Conservation (phyloP, 108 stramenopile genomes). For the Thalassiosira profunda region DNA sequence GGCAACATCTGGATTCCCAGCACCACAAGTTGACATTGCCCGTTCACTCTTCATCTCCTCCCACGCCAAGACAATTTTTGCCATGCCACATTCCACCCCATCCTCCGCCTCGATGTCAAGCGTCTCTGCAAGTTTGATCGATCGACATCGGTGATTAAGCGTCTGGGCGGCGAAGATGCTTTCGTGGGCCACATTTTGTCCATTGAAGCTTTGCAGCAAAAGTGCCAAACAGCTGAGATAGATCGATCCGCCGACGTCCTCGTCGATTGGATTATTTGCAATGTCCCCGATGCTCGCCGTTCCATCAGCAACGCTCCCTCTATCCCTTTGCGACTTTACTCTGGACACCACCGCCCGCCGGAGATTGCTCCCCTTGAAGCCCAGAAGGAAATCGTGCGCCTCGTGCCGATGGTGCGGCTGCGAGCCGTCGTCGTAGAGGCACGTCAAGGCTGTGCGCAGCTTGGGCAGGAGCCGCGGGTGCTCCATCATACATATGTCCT, state of each 20-base stretch:
- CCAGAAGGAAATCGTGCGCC: conserved; percentile 73
- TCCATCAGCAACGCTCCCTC: neutral
- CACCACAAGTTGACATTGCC: no score
- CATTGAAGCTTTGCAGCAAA: neutral
- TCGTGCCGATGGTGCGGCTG: conserved; percentile 26
- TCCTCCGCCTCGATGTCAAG: conserved; percentile 48
- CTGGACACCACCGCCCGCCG: conserved; percentile 49
- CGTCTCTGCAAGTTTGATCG: conserved; percentile 34
- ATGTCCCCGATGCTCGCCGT: neutral
- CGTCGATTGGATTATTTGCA: no score
- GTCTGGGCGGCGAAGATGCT: conserved; percentile 47
- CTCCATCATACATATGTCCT: no score
- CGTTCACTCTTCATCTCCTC: conserved; percentile 17
- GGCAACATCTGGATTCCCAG: neutral
- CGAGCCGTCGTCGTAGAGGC: conserved; percentile 46
- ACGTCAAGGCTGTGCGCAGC: conserved; percentile 57
- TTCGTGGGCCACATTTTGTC: conserved; percentile 16
- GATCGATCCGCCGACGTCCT: conserved; percentile 23
- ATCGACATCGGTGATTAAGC: conserved; percentile 30
- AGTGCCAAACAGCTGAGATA: conserved; percentile 30
- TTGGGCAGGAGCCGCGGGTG: conserved; percentile 50
- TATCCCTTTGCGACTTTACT: conserved; percentile 31
- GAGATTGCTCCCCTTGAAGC: conserved; percentile 67
- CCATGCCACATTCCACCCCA: conserved; percentile 35
- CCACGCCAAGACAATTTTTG: conserved; percentile 31